These are phyloP conservation scores for Inonotus hispidus DNA, from an alignment of 1,284 basidiomycete genomes.

Conservation along the genomic window DNA sequence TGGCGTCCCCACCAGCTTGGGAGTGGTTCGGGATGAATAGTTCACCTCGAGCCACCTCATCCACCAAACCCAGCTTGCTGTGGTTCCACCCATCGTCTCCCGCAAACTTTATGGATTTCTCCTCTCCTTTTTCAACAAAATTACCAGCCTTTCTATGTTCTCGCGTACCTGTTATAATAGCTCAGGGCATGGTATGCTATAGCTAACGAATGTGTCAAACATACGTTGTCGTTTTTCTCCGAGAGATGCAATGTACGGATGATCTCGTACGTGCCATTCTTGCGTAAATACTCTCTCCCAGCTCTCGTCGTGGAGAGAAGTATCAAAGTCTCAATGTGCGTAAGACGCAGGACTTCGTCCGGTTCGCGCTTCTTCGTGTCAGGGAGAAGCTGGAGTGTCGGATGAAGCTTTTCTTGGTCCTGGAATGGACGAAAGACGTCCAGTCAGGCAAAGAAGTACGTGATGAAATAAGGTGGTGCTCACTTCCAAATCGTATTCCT, in stretches of 20 bases:
- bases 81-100: conserved; percentile 12
- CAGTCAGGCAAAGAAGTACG: background rate
- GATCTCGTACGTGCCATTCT: conserved; percentile 85
- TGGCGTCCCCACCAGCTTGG: conserved; percentile 10
- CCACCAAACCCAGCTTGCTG: background rate
- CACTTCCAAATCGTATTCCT: conserved; percentile 89
- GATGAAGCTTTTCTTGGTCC: conserved; percentile 87
- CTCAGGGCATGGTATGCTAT: too few relatives aligned
- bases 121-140: conserved; percentile 47
- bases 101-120: conserved; percentile 18
- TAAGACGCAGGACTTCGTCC: conserved; percentile 77
- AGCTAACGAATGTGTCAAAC: background rate
- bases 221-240: conserved; percentile 75
- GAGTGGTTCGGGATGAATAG: conserved; percentile 27
- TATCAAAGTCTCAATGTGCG: conserved; percentile 85
- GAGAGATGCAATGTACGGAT: conserved; percentile 76
- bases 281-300: conserved; percentile 78
- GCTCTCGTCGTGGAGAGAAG: conserved; percentile 85
- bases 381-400: conserved; percentile 84
- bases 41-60: conserved; percentile 11
- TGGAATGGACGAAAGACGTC: conserved; percentile 31
- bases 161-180: conserved; percentile 39
- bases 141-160: conserved; percentile 47
- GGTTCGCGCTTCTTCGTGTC: conserved; percentile 80
- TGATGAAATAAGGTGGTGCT: conserved; percentile 18